phyloP scores from a whole-genome alignment of 257 asterid genomes.

The Solanum lycopersicoides region DNA sequence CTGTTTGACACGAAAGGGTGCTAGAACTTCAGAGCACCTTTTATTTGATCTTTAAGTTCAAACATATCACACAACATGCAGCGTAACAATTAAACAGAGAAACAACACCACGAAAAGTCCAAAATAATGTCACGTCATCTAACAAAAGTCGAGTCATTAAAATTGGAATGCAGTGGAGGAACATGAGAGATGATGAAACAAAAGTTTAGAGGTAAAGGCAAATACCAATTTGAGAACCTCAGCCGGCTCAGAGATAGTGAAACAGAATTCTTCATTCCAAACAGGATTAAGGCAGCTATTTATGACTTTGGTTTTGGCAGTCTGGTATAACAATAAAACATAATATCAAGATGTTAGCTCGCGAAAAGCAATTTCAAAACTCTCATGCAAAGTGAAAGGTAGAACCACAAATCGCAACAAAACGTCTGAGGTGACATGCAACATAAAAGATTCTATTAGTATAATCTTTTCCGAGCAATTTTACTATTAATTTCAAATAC shows the following conservation, averaged over 20 bases:
- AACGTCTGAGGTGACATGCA: background rate
- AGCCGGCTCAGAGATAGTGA: conserved; percentile 27
- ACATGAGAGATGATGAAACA: background rate
- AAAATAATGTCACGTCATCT: background rate
- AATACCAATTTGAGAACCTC: conserved; percentile 29
- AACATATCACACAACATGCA: background rate
- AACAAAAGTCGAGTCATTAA: background rate
- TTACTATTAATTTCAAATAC: background rate
- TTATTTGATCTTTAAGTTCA: background rate
- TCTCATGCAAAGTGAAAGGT: background rate
- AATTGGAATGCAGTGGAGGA: background rate
- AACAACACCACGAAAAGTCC: background rate
- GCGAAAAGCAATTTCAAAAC: background rate
- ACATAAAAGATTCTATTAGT: background rate
- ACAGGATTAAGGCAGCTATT: conserved; percentile 36
- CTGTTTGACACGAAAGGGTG: background rate
- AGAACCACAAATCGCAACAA: background rate
- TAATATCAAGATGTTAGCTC: background rate
- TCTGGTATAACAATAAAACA: conserved; percentile 10
- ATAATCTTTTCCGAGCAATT: background rate
- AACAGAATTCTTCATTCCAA: conserved; percentile 42
- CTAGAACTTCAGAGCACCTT: background rate
- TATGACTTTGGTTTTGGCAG: conserved; percentile 35
- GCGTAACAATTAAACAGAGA: background rate
- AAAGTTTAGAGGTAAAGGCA: background rate